Percentiles rank a stretch among this genome's conserved stretches.
Conservation (phyloP, 306 rosid species). For the Prunus campanulata region DNA sequence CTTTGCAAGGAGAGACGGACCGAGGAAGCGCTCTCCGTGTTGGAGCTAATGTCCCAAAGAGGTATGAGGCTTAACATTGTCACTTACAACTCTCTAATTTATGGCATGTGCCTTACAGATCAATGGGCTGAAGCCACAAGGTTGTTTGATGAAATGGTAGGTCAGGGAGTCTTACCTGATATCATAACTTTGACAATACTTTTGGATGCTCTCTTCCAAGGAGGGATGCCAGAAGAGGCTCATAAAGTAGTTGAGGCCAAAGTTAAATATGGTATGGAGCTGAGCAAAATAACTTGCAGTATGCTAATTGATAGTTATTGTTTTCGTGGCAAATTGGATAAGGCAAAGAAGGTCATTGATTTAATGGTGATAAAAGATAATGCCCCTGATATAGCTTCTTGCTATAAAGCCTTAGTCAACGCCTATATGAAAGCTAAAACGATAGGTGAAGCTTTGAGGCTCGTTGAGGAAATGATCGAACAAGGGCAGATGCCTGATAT, state of each 20-base stretch:
- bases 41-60: background rate
- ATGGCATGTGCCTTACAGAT: background rate
- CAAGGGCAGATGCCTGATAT: too few species aligned
- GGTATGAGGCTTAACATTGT: background rate
- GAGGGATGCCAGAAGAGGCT: too few species aligned
- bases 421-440: too few species aligned
- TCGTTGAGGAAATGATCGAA: too few species aligned
- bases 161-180: too few species aligned
- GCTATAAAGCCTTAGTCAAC: too few species aligned
- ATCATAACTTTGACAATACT: too few species aligned
- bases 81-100: background rate
- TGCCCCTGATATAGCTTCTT: slow-evolving; percentile 18
- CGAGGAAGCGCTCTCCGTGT: background rate
- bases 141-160: too few species aligned
- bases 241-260: too few species aligned
- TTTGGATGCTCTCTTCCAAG: too few species aligned
- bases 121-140: background rate
- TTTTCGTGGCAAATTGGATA: slow-evolving; percentile 33
- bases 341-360: slow-evolving; percentile 24
- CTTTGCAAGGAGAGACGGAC: slow-evolving; percentile 1
- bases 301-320: slow-evolving; percentile 30
- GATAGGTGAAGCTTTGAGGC: too few species aligned
- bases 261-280: slow-evolving; percentile 1
- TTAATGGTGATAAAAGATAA: slow-evolving; percentile 29
- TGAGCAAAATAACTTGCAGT: background rate